Conservation (phyloP, 2,329 filamentous ascomycete species). For the Penicillium verrucosum region DNA sequence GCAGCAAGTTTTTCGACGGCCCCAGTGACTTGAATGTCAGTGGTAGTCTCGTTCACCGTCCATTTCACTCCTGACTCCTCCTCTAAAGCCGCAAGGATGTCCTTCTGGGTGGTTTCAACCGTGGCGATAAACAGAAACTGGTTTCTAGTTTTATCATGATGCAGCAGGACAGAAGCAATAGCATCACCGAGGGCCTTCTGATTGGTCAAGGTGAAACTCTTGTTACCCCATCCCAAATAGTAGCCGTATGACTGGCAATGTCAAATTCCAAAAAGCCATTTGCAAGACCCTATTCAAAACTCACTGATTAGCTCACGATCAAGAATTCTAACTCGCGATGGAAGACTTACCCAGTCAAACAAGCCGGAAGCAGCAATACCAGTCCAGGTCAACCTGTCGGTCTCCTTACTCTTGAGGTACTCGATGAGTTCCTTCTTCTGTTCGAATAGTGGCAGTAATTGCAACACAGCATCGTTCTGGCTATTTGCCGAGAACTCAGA, state of each 20-base stretch:
- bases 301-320: neutral
- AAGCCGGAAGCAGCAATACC: constrained; percentile 57
- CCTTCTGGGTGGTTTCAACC: constrained; percentile 57
- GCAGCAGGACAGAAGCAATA: constrained; percentile 51
- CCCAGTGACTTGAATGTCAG: constrained; percentile 21
- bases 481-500: constrained; percentile 34
- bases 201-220: constrained; percentile 52
- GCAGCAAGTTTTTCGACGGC: constrained; percentile 17
- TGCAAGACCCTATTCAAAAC: constrained; percentile 41
- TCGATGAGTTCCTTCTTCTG: constrained; percentile 40
- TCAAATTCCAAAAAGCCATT: constrained; percentile 54
- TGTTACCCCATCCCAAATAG: constrained; percentile 58
- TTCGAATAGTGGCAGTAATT: constrained; percentile 25
- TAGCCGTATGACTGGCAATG: constrained; percentile 48
- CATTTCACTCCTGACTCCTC: constrained; percentile 52
- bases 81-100: constrained; percentile 55
- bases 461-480: constrained; percentile 22
- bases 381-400: constrained; percentile 56
- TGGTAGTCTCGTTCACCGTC: constrained; percentile 43
- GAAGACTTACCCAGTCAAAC: constrained; percentile 54
- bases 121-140: constrained; percentile 57
- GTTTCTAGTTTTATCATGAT: constrained; percentile 54
- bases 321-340: neutral
- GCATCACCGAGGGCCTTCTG: constrained; percentile 52
- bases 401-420: constrained; percentile 52